Evolutionary conservation across 352 stramenopile species (phyloP), one percentile per base, ranked within the genome.

Genomic region (Poterioochromonas sp.): DNA sequence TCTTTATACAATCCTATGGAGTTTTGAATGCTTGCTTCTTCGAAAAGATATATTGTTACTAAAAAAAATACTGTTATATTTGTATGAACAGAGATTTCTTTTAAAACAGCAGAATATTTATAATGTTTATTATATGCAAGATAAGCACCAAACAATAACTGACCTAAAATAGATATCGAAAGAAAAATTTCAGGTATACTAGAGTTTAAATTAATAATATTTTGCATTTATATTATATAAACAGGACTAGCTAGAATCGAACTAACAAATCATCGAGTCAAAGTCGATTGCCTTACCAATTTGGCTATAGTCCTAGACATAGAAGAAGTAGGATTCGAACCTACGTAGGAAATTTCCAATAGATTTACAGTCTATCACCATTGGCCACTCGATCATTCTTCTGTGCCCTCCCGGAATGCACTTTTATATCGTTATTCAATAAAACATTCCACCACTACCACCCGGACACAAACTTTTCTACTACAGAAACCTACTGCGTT

Each of bases 321-420:
- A 47, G 40, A 79, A 65, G 40, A 71, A 77, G 70, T 80, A 80
- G 77, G 77, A 80, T 80, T 80, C 51, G 77, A 80, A 80, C 77
- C 77, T 80, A 80, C 74, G 77, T 64, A 79, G 54, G 49, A 49
- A 65, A 76, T 70, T 77, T 73, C 60, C 40, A 80, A 80, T 73
- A 69, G 77, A 80, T 80, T 80, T 80, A 80, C 77, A 80, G 34
- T 80, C 77, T 69, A 73, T 63, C 77, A 53, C 77, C 54, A 78
- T 80, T 79, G 76, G 76, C 77, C 77, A 80, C 77, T 80, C 77
- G 34, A 70, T 53, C 77, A 80, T 78, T 76, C 32, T 71, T 71
- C 32, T 43, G 62, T 68, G 58, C 58, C 58, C 58, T 68, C 58
- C 58, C 58, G 58, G 58, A 68, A 68, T 68, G 58, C 58, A 68